phyloP scores from a whole-genome alignment of 352 stramenopile genomes.

The Pythium brassicae region DNA sequence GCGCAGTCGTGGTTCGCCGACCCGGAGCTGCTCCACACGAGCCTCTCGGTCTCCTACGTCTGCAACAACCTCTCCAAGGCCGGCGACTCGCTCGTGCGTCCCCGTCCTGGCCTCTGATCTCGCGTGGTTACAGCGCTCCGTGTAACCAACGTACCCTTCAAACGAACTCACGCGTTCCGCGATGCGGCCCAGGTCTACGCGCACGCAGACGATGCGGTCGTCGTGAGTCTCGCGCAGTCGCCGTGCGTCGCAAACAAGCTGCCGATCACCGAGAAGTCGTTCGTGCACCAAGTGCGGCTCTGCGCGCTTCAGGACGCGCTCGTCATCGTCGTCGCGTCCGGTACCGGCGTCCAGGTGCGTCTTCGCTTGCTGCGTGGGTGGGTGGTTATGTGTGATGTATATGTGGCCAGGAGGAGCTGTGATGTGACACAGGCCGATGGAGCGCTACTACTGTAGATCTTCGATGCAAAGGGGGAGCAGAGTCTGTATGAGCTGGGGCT shows the following conservation, averaged over 20 bases:
- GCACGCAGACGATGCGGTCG: conserved; percentile 39
- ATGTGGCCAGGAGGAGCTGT: too few relatives aligned
- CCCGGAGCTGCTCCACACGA: conserved; percentile 37
- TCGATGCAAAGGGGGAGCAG: conserved; percentile 51
- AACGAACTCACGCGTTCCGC: neutral
- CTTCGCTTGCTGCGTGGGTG: too few relatives aligned
- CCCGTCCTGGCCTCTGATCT: conserved; percentile 1
- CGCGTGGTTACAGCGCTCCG: too few relatives aligned
- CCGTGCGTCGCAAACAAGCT: conserved; percentile 37
- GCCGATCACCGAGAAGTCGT: conserved; percentile 39
- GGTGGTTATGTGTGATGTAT: too few relatives aligned
- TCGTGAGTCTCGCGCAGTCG: conserved; percentile 36
- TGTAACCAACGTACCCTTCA: too few relatives aligned
- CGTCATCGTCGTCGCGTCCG: conserved; percentile 62
- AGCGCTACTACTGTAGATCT: conserved; percentile 33
- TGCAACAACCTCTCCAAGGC: conserved; percentile 54
- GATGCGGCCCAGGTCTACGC: conserved; percentile 33
- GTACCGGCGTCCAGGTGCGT: conserved; percentile 51
- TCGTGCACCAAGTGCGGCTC: conserved; percentile 62
- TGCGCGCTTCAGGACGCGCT: conserved; percentile 35
- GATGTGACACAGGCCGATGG: too few relatives aligned
- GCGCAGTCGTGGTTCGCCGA: conserved; percentile 43
- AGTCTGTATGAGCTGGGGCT: conserved; percentile 50
- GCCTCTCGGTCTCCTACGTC: conserved; percentile 41
- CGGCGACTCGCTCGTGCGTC: conserved; percentile 35